Percentiles rank a stretch among this genome's conserved stretches.
phyloP scores from a whole-genome alignment of 2,329 filamentous ascomycete species.

The Seiridium unicorne region DNA sequence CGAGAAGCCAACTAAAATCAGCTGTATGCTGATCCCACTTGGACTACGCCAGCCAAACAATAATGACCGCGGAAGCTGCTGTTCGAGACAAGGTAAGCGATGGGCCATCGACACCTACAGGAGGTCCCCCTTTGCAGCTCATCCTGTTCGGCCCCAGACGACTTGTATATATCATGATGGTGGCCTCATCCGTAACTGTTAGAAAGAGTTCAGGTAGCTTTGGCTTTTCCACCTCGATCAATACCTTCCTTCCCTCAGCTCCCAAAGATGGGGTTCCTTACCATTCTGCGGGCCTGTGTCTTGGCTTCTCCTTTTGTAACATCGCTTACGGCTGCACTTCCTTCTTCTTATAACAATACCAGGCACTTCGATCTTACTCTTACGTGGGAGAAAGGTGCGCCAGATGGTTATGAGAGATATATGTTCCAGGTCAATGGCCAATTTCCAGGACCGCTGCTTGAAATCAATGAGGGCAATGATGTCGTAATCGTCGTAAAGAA shows the following conservation, averaged over 20 bases:
- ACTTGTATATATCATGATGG: not conserved
- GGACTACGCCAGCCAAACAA: not conserved
- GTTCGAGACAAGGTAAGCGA: not conserved
- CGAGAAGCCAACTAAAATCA: not conserved
- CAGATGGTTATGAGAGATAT: constrained; percentile 7
- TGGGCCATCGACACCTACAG: not conserved
- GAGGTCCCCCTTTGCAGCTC: too few relatives aligned
- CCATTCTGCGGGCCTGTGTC: not conserved
- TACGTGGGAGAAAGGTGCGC: constrained; percentile 10
- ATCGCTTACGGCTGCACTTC: not conserved
- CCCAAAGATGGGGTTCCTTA: not conserved
- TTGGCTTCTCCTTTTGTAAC: not conserved
- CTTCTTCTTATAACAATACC: not conserved
- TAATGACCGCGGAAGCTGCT: not conserved
- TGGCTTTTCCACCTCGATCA: not conserved
- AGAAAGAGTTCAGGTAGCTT: not conserved
- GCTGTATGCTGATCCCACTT: not conserved
- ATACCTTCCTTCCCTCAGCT: not conserved
- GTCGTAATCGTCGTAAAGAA: constrained; percentile 46
- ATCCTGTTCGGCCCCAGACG: not conserved
- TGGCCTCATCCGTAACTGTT: not conserved
- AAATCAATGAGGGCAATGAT: constrained; percentile 49
- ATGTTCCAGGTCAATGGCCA: constrained; percentile 44
- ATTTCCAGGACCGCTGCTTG: constrained; percentile 60
- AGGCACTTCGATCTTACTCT: constrained; percentile 7